Evolutionary conservation across 495 filamentous ascomycete species (phyloP).

Genomic region (Ascobolus immersus): DNA sequence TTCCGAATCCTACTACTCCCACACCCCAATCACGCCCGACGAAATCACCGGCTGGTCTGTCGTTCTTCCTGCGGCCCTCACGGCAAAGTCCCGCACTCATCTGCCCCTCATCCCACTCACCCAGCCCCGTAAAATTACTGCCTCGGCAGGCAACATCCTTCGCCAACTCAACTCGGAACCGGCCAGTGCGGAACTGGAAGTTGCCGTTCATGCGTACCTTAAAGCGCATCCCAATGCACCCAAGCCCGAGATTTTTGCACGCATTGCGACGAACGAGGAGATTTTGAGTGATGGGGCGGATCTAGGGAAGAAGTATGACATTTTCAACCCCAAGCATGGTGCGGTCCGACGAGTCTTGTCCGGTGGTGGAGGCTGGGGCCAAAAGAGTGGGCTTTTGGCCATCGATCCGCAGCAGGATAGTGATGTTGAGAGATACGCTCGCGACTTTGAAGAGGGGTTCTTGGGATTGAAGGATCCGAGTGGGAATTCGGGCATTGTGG

Average conservation of each 20-base stretch:
- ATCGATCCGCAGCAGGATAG: conserved; percentile 26
- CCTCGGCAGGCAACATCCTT: conserved; percentile 47
- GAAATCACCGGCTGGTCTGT: conserved; percentile 9
- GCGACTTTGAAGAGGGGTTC: conserved; percentile 10
- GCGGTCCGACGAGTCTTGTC: conserved; percentile 37
- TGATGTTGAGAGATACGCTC: conserved; percentile 8
- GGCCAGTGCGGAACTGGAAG: conserved; percentile 13
- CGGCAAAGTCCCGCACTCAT: conserved; percentile 4
- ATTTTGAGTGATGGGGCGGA: conserved; percentile 8
- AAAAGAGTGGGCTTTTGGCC: conserved; percentile 42
- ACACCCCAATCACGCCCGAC: conserved; percentile 4
- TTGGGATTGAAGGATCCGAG: conserved; percentile 5
- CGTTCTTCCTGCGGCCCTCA: conserved; percentile 8
- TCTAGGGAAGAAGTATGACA: conserved; percentile 8
- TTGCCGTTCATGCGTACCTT: conserved; percentile 26
- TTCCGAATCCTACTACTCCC: conserved; percentile 21
- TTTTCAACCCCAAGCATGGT: conserved; percentile 22
- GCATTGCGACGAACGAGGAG: conserved; percentile 20
- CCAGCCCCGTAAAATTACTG: conserved; percentile 26
- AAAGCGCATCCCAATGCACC: conserved; percentile 9
- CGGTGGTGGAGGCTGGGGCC: conserved; percentile 51
- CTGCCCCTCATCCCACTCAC: conserved; percentile 31
- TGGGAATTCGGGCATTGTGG: conserved; percentile 7
- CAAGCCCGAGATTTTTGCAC: conserved; percentile 30
- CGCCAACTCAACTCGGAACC: conserved; percentile 25